Evolutionary conservation across 495 filamentous ascomycete species (phyloP), one percentile per base, ranked within the genome.

Genomic region (Hyaloscypha hepaticicola): DNA sequence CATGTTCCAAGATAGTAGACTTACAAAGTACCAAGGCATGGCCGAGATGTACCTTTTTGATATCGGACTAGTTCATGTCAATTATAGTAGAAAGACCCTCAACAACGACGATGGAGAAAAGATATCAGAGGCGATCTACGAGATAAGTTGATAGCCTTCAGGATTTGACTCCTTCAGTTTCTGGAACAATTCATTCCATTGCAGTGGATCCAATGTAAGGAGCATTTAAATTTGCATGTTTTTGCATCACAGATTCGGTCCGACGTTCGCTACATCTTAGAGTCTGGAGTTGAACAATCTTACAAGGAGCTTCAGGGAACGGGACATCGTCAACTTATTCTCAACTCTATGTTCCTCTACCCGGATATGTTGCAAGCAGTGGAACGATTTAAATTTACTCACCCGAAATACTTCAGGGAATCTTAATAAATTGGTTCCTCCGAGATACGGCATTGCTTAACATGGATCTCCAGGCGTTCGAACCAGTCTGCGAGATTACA

Each of bases 191-290:
- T 24, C 14, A 59, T 68, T 34, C 52, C 57, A 25, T n/a, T n/a
- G n/a, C n/a, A n/a, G n/a, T n/a, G n/a, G n/a, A n/a, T n/a, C n/a
- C n/a, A n/a, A n/a, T n/a, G n/a, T n/a, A n/a, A n/a, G n/a, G n/a
- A n/a, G n/a, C n/a, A n/a, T n/a, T n/a, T n/a, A n/a, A 64, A 66
- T 8, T 53, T 61, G 19, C 61, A 68, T 9, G 38, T 71, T 14
- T 74, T 76, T 29, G 69, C 64, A 6, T 60, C 70, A 12, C 71
- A 74, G 22, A 56, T 74, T 14, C 71, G 61, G 55, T 62, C 71
- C 24, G 71, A 74, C 38, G 70, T 74, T 57, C 74, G 72, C n/a
- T 55, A 67, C 41, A 74, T 74, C 45, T 33, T 74, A 21, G 74
- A 74, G 19, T 59, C 65, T 2, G 60, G 71, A 9, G 65, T 63